phyloP scores from a whole-genome alignment of 1,284 basidiomycete genomes.

The Rugosomyces carneus region DNA sequence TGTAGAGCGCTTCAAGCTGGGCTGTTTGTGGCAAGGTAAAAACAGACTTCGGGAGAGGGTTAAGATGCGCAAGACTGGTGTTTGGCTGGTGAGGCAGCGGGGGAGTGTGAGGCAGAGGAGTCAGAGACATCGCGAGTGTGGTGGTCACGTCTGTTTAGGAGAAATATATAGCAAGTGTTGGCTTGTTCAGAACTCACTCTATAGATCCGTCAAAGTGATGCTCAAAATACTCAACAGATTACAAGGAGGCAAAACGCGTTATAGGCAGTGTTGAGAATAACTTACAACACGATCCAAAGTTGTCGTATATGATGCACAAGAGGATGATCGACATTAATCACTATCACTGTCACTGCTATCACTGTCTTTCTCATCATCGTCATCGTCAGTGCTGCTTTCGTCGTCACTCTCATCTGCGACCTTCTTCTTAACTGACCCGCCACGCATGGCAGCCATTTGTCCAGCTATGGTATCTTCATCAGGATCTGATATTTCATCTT shows the following conservation, averaged over 20 bases:
- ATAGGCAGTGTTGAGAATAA: neutral
- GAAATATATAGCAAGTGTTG: neutral
- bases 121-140: conserved; percentile 12
- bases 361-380: conserved; percentile 21
- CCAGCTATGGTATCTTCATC: conserved; percentile 95
- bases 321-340: conserved; percentile 18
- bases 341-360: conserved; percentile 32
- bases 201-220: neutral
- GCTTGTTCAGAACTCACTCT: neutral
- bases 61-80: conserved; percentile 25
- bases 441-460: conserved; percentile 98
- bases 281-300: neutral
- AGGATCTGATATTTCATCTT: conserved; percentile 94
- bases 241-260: neutral
- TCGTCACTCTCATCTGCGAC: conserved; percentile 40
- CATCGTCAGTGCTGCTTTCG: conserved; percentile 38
- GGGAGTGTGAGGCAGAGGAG: conserved; percentile 15
- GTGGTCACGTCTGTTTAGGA: too few species aligned
- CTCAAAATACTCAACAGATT: neutral
- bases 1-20: conserved; percentile 93
- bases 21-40: conserved; percentile 82
- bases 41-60: conserved; percentile 68
- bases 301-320: neutral
- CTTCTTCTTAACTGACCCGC: conserved; percentile 77
- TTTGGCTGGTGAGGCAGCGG: conserved; percentile 23